phyloP scores from a whole-genome alignment of 2,329 filamentous ascomycete species.

The Xylaria sp. region DNA sequence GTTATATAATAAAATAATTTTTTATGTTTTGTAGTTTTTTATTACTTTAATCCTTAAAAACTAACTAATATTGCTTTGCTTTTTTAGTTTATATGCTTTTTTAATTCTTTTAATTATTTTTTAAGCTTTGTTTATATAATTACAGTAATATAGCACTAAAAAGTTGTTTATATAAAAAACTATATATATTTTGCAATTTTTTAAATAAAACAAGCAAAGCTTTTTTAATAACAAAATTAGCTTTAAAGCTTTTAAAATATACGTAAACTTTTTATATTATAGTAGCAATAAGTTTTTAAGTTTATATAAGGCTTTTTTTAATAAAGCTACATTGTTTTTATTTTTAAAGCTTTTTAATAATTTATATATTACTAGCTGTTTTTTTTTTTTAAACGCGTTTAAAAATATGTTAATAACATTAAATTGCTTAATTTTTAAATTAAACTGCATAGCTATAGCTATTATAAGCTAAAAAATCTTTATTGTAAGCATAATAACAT shows the following conservation, averaged over 20 bases:
- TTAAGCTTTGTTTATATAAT: background rate
- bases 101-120: no score
- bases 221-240: background rate
- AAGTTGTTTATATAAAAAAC: constrained; percentile 10
- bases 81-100: no score
- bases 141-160: background rate
- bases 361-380: background rate
- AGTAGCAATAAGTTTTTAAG: background rate
- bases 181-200: background rate
- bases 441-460: background rate
- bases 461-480: background rate
- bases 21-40: no score
- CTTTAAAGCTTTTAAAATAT: background rate
- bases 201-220: background rate
- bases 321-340: background rate
- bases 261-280: constrained; percentile 7
- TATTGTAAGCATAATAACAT: background rate
- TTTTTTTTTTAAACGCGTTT: background rate
- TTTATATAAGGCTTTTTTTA: background rate
- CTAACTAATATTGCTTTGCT: no score
- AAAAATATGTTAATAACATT: background rate
- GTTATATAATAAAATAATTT: no score
- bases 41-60: no score
- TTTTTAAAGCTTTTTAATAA: background rate
- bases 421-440: background rate